Conservation (phyloP, 768 basidiomycete genomes). For the Rhizopogon vulgaris region DNA sequence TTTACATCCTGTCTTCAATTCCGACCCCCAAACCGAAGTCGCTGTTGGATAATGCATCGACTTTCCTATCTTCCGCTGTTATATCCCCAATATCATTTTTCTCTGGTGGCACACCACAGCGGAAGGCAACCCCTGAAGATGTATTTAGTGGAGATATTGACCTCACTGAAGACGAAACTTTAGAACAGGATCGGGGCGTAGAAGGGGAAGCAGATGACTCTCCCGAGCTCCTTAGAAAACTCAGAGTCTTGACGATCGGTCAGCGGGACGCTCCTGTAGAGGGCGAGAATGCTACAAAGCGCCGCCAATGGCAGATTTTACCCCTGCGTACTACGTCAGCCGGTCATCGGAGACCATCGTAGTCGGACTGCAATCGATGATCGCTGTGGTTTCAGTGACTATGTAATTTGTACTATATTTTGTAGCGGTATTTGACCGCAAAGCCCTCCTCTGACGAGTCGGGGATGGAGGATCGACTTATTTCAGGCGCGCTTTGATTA, state of each 20-base stretch:
- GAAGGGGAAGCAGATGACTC: constrained; percentile 79
- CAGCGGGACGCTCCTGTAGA: constrained; percentile 30
- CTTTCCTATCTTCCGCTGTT: constrained; percentile 58
- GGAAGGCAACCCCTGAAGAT: constrained; percentile 55
- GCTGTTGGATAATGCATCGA: constrained; percentile 66
- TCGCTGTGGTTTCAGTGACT: no score
- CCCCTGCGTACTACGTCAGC: constrained; percentile 31
- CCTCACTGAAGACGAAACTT: constrained; percentile 67
- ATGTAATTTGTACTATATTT: not conserved
- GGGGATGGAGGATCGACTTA: no score
- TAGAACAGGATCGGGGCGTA: constrained; percentile 74
- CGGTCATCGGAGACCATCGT: constrained; percentile 13
- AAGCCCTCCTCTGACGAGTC: no score
- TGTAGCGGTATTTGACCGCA: no score
- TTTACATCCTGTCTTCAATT: constrained; percentile 59
- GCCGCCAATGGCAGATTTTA: constrained; percentile 43
- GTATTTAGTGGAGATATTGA: constrained; percentile 67
- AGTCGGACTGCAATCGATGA: not conserved
- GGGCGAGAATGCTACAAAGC: constrained; percentile 31
- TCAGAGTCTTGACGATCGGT: constrained; percentile 48
- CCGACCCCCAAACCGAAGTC: constrained; percentile 64
- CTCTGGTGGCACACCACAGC: constrained; percentile 27
- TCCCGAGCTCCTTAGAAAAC: constrained; percentile 44
- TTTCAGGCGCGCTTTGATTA: not conserved
- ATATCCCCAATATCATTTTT: constrained; percentile 51